A percentile compares a stretch with the other conserved stretches of the same genome.
phyloP scores from a whole-genome alignment of 2,329 filamentous ascomycete species.

The Microdochium paspali region DNA sequence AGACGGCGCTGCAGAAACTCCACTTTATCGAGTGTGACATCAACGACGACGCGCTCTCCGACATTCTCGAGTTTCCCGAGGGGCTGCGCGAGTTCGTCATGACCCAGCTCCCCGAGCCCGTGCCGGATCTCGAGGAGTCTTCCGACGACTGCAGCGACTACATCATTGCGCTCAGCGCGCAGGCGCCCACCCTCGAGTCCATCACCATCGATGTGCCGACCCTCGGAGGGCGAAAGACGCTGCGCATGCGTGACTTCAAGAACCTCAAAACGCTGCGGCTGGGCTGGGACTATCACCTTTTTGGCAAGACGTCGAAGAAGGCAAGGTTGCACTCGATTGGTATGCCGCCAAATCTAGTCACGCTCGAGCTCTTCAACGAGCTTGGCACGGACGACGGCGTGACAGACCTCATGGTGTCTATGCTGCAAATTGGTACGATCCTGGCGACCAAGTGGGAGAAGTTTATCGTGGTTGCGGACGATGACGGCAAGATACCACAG shows the following conservation, averaged over 20 bases:
- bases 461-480: constrained; percentile 24
- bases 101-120: constrained; percentile 29
- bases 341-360: constrained; percentile 33
- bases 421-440: constrained; percentile 28
- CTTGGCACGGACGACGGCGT: constrained; percentile 37
- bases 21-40: constrained; percentile 41
- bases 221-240: constrained; percentile 26
- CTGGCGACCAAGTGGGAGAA: constrained; percentile 24
- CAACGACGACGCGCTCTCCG: constrained; percentile 30
- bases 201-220: constrained; percentile 34
- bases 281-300: constrained; percentile 39
- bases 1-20: constrained; percentile 31
- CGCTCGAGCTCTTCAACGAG: constrained; percentile 33
- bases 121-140: constrained; percentile 33
- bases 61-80: constrained; percentile 32
- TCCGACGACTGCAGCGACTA: constrained; percentile 37
- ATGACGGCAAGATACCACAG: constrained; percentile 21
- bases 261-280: constrained; percentile 29
- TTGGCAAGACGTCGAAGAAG: constrained; percentile 31
- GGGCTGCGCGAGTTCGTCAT: constrained; percentile 36
- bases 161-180: constrained; percentile 30
- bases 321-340: constrained; percentile 36
- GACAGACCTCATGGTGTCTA: constrained; percentile 26
- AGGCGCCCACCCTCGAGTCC: constrained; percentile 29
- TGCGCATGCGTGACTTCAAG: constrained; percentile 33